Evolutionary conservation across 257 asterid species (phyloP).

Genomic region (Cinchona pubescens): DNA sequence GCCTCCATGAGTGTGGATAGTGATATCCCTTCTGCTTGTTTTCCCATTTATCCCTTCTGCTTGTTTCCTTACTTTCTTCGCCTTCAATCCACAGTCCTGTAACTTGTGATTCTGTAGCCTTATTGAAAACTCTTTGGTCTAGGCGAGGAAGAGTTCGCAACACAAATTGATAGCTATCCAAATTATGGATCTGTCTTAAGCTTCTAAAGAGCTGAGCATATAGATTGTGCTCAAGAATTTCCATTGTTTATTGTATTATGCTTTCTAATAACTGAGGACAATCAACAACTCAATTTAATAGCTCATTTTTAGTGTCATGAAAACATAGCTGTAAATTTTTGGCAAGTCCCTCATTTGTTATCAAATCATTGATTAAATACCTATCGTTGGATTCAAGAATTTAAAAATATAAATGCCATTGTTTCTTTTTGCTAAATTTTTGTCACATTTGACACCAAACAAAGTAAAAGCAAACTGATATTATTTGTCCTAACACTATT

Average conservation of each 20-base stretch:
- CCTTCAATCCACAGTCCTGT: not conserved
- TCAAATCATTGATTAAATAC: not conserved
- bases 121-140: not conserved
- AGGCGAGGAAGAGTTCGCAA: not conserved
- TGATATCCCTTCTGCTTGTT: too few species aligned
- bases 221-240: not conserved
- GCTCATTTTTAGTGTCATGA: not conserved
- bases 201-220: not conserved
- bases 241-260: not conserved
- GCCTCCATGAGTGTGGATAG: not conserved
- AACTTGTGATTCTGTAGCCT: not conserved
- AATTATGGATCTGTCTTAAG: not conserved
- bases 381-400: not conserved
- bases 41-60: too few species aligned
- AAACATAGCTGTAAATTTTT: not conserved
- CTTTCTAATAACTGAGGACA: not conserved
- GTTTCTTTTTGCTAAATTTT: not conserved
- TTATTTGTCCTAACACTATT: not conserved
- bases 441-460: too few species aligned
- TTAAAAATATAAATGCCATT: not conserved
- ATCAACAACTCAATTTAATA: not conserved
- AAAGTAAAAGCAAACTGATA: not conserved
- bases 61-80: not conserved
- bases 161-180: not conserved
- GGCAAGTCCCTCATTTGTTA: rapidly evolving